Evolutionary conservation across 2,329 filamentous ascomycete genomes (phyloP), one percentile per base, ranked within the genome.

Genomic region (Colletotrichum costaricense): DNA sequence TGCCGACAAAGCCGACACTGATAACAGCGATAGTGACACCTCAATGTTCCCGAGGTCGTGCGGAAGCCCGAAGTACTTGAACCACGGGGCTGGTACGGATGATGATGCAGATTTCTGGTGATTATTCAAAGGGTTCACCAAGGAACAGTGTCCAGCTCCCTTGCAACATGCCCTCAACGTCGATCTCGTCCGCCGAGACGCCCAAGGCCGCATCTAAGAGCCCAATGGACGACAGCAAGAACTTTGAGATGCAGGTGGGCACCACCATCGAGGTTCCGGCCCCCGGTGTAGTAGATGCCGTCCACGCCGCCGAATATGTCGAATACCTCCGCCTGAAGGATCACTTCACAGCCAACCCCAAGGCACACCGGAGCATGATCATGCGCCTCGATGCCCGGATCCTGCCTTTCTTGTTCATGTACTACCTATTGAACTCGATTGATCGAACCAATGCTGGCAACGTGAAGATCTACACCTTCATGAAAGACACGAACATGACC

Each of bases 391-490:
- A 63, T 52, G 22, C 35, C n/a, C 60, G 60, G 24, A 42, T 63
- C 7, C 33, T 63, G 60, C 60, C 60, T 24, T 46, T 52, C 33
- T 24, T 63, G 35, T 46, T 42, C 42, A 52, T 63, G 60, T 52
- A 46, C 60, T 63, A 63, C 42, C 60, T 63, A 35, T 35, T 63
- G 22, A 46, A 52, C 60, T 63, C 60, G 33, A 42, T 63, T 22
- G 60, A 63, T 52, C 60, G 60, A 22, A 38, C 56, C 28, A 59
- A 59, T 12, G 56, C 56, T 59, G 56, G 56, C 28, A 59, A 59
- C 35, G 56, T 59, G 28, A 59, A 59, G 56, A 59, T 59, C 56
- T 59, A 59, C 56, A 59, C 28, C 28, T 59, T 59, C 28, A 59
- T 59, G 56, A 33, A 59, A 35, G 56, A 59, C 56, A 59, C 56